phyloP scores from a whole-genome alignment of 2,329 filamentous ascomycete species.

The Clathrospora elynae region DNA sequence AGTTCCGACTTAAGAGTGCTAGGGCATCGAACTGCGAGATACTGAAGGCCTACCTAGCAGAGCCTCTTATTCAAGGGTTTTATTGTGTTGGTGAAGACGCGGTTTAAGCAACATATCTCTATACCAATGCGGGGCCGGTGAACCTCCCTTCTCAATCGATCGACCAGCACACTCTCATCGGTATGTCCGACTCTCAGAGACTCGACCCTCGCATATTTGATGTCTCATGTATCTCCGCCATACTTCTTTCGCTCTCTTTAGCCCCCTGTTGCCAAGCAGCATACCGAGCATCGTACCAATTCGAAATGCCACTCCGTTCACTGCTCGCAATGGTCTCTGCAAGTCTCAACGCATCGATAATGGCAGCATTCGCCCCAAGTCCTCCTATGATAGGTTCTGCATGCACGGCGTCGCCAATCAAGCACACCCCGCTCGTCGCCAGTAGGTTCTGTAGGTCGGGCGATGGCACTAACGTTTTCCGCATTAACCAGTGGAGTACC shows the following conservation, averaged over 20 bases:
- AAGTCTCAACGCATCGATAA: conserved; percentile 46
- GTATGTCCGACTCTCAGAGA: no score
- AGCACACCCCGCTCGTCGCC: conserved; percentile 1
- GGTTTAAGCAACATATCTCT: no score
- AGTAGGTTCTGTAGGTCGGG: conserved; percentile 27
- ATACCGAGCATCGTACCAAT: conserved; percentile 10
- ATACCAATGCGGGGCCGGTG: no score
- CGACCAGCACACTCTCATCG: no score
- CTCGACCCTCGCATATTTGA: no score
- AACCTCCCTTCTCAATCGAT: no score
- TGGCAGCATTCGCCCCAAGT: conserved; percentile 49
- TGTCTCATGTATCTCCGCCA: conserved; percentile 9
- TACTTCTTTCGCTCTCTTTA: conserved; percentile 6
- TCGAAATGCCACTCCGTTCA: background rate
- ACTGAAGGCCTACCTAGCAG: no score
- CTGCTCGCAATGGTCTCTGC: conserved; percentile 8
- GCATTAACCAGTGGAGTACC: conserved; percentile 52
- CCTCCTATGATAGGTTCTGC: conserved; percentile 51
- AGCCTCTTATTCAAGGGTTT: no score
- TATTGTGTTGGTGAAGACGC: no score
- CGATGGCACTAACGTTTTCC: conserved; percentile 30
- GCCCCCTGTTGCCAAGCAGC: conserved; percentile 6
- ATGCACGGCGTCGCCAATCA: conserved; percentile 50
- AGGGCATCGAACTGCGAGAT: no score
- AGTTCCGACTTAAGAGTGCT: no score